Evolutionary conservation across 495 filamentous ascomycete species (phyloP), one percentile per base, ranked within the genome.

Genomic region (Penicillium macrosclerotiorum): DNA sequence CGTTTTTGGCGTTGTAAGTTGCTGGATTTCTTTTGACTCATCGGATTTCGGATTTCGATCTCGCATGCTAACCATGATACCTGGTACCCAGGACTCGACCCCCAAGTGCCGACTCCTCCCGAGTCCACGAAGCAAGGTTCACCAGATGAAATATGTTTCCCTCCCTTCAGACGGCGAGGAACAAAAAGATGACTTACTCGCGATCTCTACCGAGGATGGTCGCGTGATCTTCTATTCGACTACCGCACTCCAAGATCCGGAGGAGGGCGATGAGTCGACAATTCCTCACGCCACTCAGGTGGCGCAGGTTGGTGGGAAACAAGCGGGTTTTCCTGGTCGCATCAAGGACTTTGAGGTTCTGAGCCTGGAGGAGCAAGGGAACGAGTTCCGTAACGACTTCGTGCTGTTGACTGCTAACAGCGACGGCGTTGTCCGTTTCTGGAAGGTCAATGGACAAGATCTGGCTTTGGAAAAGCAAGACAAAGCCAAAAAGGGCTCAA

Each of bases 171-270:
- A 72, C n/a, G 25, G 13, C 12, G 68, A 69, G 13, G 69, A 72
- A 20, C 55, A 64, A 16, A 63, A 70, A 23, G 69, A 67, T 12
- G 69, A 73, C 12, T 59, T 92, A 8, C 62, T 98, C 30, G 84
- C 83, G 1, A 71, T 94, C 5, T 88, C 90, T n/a, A 96, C 93
- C 0, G 93, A 97, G 62, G 92, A 97, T 63, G 93, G 94, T 14
- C 75, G 86, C 32, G 72, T 98, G 14, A 52, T 95, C 25, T 95
- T 98, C 64, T 96, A 89, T 60, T 82, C 82, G 33, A 90, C 88
- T 2, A 67, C 52, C 55, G 69, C 45, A 40, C 66, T 69, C 22
- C 56, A 59, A 14, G 34, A 63, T 13, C 47, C 51, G 2, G 57
- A 59, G 20, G 57, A 71, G 5, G 60, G 55, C 20, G 53, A 54